These are phyloP conservation scores for Rhododendron ovatum DNA, from an alignment of 148 eudicot species.

Conservation along the genomic window DNA sequence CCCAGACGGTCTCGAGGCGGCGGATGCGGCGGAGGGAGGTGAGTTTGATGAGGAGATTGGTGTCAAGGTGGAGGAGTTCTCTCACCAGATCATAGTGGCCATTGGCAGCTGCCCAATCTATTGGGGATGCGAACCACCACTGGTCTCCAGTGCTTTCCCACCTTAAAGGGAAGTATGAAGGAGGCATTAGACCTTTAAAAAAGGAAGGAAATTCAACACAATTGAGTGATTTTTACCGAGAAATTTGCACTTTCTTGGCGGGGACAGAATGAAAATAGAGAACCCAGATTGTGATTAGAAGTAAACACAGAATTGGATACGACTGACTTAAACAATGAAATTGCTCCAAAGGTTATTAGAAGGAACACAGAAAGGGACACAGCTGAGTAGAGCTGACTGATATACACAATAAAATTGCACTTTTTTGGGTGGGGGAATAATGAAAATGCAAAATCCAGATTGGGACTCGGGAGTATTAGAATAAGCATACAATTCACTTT, in stretches of 20 bases:
- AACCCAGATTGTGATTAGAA: not conserved
- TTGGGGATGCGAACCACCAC: constrained; percentile 93
- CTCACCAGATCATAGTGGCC: constrained; percentile 66
- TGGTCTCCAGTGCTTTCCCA: constrained; percentile 91
- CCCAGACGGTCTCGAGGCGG: constrained; percentile 85
- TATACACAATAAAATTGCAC: not conserved
- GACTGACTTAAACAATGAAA: not conserved
- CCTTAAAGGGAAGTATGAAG: constrained; percentile 44
- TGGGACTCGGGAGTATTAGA: not conserved
- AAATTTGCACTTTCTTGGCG: not conserved
- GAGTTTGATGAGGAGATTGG: constrained; percentile 74
- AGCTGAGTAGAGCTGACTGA: not conserved
- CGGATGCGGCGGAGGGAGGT: constrained; percentile 69
- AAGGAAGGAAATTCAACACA: constrained; percentile 1
- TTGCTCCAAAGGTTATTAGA: no score
- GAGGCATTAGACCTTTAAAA: constrained; percentile 24
- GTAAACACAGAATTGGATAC: not conserved
- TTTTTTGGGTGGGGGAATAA: not conserved
- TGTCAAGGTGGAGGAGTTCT: constrained; percentile 58
- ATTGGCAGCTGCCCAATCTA: constrained; percentile 80
- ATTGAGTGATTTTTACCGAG: constrained; percentile 9
- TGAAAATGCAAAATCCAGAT: not conserved
- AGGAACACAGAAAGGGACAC: not conserved
- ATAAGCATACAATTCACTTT: not conserved
- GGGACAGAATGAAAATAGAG: not conserved